Evolutionary conservation across 108 stramenopile species (phyloP).

Genomic region (Cyclotella cryptica): DNA sequence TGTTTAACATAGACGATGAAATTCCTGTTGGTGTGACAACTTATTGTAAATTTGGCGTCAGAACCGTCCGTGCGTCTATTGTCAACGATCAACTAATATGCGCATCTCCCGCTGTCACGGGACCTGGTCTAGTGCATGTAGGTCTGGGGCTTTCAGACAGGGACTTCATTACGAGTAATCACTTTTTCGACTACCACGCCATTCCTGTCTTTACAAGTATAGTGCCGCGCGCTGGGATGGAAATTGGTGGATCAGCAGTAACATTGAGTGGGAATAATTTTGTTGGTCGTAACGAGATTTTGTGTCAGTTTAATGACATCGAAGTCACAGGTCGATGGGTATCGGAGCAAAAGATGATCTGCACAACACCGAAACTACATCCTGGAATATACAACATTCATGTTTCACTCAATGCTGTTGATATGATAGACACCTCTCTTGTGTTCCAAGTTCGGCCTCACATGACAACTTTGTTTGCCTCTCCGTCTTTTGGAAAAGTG

Average conservation of each 20-base stretch:
- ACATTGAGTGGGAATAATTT: constrained; percentile 33
- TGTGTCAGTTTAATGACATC: constrained; percentile 33
- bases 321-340: constrained; percentile 26
- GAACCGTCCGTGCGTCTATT: constrained; percentile 7
- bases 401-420: constrained; percentile 44
- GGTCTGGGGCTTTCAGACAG: constrained; percentile 23
- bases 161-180: constrained; percentile 21
- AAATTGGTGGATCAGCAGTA: constrained; percentile 22
- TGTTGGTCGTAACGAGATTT: constrained; percentile 3
- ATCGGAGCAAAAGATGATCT: constrained; percentile 28
- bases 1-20: constrained; percentile 7
- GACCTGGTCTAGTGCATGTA: constrained; percentile 17
- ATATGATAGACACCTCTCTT: constrained; percentile 19
- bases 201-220: constrained; percentile 18
- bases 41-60: constrained; percentile 31
- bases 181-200: constrained; percentile 16
- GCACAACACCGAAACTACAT: constrained; percentile 23
- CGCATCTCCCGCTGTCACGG: constrained; percentile 7
- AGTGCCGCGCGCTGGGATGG: constrained; percentile 17
- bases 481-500: constrained; percentile 32
- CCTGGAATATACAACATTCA: constrained; percentile 36
- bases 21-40: background rate
- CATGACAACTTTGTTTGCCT: constrained; percentile 34
- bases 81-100: constrained; percentile 7
- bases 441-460: constrained; percentile 17